Evolutionary conservation across 192 early-diverging fungal species (phyloP), one percentile per base, ranked within the genome.

Genomic region (Umbelopsis sp.): DNA sequence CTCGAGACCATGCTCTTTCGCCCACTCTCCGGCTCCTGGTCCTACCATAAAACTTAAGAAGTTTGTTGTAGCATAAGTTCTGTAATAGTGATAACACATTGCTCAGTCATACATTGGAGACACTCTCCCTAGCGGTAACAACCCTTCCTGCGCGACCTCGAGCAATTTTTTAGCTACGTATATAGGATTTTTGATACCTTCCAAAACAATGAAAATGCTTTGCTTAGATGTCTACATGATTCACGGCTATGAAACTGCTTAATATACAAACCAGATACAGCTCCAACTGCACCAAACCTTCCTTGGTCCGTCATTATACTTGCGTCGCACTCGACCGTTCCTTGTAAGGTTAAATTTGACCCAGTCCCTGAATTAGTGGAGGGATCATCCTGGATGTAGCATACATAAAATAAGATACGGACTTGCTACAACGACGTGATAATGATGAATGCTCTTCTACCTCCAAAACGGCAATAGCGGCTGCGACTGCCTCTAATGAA

Each of bases 301-400:
- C 88, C 84, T 0, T 81, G 75, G 11, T 77, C 69, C 44, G 84
- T 74, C 92, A 94, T 95, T n/a, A 94, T 77, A 22, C 88, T 74
- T 12, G 95, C 95, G 76, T 97, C 95, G 69, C 93, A 95, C 80
- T 97, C 94, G 2, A 95, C 92, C 2, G 69, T 71, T 1, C 92
- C 93, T 0, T 78, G 64, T 0, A 91, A 74, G 20, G 89, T 93
- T 16, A 95, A 82, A 72, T 97, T 97, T 0, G 92, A 93, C 25
- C 94, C 95, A 55, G 72, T 73, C 0, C 92, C 84, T 20, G 84
- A 81, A 58, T 85, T 85, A 8, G 84, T 82, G 51, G 75, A 52
- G 16, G 74, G 79, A 18, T 74, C 75, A 25, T 85, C 78, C 75
- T 78, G 23, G n/a, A 15, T 64, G 3, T 13, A 18, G 7, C 30